Percentiles rank a stretch among this genome's conserved stretches.
phyloP scores from a whole-genome alignment of 306 rosid genomes.

The Pyrus bretschneideri region DNA sequence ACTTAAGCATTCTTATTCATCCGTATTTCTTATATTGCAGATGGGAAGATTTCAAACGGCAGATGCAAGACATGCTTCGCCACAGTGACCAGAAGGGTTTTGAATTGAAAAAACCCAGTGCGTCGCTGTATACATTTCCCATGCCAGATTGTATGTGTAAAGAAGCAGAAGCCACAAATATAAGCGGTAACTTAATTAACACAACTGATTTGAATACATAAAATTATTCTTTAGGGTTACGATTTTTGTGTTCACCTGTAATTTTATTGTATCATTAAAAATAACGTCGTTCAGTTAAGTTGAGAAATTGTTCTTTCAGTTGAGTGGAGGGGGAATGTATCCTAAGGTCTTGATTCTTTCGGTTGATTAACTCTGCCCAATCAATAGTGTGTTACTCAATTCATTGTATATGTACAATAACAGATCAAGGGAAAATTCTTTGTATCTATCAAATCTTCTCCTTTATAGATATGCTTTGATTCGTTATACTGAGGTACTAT shows the following conservation, averaged over 20 bases:
- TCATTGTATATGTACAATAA: conserved; percentile 30
- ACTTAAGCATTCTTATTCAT: background rate
- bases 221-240: conserved; percentile 8
- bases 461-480: background rate
- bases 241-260: conserved; percentile 32
- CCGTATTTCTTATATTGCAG: conserved; percentile 25
- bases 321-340: background rate
- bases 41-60: conserved; percentile 64
- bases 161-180: conserved; percentile 37
- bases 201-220: conserved; percentile 15
- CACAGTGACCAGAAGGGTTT: conserved; percentile 72
- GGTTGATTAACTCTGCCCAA: conserved; percentile 1
- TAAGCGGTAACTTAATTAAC: conserved; percentile 20
- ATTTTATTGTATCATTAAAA: conserved; percentile 23
- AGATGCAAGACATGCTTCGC: conserved; percentile 75
- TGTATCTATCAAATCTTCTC: background rate
- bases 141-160: conserved; percentile 97
- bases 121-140: conserved; percentile 78
- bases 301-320: conserved; percentile 15
- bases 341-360: conserved; percentile 4
- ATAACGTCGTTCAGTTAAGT: conserved; percentile 21
- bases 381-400: background rate
- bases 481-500: background rate
- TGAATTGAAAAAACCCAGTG: conserved; percentile 68
- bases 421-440: background rate